Conservation (phyloP, 2,329 filamentous ascomycete genomes). For the Blastomyces silverae region DNA sequence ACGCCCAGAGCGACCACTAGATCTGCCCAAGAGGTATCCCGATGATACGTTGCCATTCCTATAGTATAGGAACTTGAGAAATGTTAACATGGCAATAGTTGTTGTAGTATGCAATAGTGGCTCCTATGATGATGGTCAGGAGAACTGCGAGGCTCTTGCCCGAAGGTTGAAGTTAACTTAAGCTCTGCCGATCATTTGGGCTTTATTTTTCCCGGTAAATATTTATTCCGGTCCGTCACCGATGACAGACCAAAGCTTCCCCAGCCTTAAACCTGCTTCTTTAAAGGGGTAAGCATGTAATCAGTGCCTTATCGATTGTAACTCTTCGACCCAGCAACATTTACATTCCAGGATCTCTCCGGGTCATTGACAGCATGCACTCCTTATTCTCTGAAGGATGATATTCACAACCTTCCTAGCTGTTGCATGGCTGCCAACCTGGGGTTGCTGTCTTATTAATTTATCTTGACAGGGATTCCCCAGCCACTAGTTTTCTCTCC, state of each 20-base stretch:
- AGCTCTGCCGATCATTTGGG: background rate
- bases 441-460: background rate
- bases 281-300: background rate
- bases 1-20: background rate
- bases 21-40: background rate
- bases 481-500: background rate
- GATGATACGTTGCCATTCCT: constrained; percentile 7
- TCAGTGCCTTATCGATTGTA: background rate
- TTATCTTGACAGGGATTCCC: background rate
- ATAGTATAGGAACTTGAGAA: background rate
- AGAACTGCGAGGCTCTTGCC: background rate
- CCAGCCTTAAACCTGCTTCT: too few relatives aligned
- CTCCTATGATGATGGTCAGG: background rate
- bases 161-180: constrained; percentile 5
- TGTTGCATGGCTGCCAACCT: too few relatives aligned
- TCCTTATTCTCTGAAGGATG: background rate
- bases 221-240: constrained; percentile 1
- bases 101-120: background rate
- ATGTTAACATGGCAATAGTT: background rate
- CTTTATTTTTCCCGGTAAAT: constrained; percentile 1
- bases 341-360: background rate
- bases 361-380: background rate
- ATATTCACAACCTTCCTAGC: too few relatives aligned
- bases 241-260: background rate
- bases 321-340: constrained; percentile 5